A percentile compares a stretch with the other conserved stretches of the same genome.
Evolutionary conservation across 1,284 basidiomycete genomes (phyloP).

Genomic region (Heterobasidion occidentale): DNA sequence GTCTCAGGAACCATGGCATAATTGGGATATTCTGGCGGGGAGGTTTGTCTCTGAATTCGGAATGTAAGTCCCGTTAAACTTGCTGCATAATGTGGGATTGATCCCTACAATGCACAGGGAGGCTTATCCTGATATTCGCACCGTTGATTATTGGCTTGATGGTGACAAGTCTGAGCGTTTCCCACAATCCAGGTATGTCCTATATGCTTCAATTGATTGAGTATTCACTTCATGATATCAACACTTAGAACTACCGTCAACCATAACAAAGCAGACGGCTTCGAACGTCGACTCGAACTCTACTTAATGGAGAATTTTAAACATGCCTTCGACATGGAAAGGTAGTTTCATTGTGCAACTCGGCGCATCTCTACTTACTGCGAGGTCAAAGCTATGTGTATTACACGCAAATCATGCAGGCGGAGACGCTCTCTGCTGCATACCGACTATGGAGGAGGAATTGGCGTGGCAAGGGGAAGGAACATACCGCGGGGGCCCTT

Average conservation of each 20-base stretch:
- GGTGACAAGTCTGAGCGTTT: conserved; percentile 64
- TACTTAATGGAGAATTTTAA: conserved; percentile 89
- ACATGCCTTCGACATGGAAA: conserved; percentile 83
- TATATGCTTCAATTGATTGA: conserved; percentile 11
- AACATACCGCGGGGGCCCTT: conserved; percentile 49
- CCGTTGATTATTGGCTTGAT: conserved; percentile 77
- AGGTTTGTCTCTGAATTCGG: conserved; percentile 88
- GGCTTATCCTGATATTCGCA: conserved; percentile 78
- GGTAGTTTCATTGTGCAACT: conserved; percentile 26
- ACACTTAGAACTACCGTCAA: conserved; percentile 52
- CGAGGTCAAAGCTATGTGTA: conserved; percentile 43
- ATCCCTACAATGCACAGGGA: conserved; percentile 39
- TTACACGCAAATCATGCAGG: conserved; percentile 61
- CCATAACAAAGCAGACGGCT: conserved; percentile 88
- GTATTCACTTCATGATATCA: background rate
- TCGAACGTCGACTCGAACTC: conserved; percentile 81
- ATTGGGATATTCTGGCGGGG: conserved; percentile 81
- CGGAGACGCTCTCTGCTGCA: conserved; percentile 52
- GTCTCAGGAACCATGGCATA: conserved; percentile 80
- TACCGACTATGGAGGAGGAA: conserved; percentile 55
- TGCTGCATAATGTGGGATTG: background rate
- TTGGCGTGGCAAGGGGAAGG: conserved; percentile 49
- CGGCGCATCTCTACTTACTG: background rate
- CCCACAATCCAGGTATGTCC: conserved; percentile 73
- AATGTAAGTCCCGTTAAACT: conserved; percentile 43